These are phyloP conservation scores for Linanthus parryae DNA, from an alignment of 148 eudicot genomes.

Conservation along the genomic window DNA sequence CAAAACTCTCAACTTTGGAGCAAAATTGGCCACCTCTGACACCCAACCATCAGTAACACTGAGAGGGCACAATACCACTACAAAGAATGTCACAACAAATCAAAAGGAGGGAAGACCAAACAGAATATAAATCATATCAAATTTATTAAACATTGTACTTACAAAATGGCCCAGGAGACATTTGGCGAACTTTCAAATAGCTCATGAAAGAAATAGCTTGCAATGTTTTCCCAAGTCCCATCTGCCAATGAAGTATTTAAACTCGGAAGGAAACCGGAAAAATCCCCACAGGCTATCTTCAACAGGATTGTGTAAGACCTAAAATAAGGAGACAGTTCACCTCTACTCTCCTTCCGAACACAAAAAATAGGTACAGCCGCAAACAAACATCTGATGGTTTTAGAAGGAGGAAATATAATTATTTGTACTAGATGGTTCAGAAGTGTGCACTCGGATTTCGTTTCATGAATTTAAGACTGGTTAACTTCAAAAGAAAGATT, in stretches of 20 bases:
- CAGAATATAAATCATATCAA: slow-evolving; percentile 2
- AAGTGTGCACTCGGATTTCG: too few relatives aligned
- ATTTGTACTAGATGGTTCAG: too few relatives aligned
- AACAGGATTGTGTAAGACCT: too few relatives aligned
- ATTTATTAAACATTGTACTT: too few relatives aligned
- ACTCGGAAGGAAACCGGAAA: slow-evolving; percentile 1
- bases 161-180: slow-evolving; percentile 76
- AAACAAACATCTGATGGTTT: too few relatives aligned
- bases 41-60: slow-evolving; percentile 95
- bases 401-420: too few relatives aligned
- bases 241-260: slow-evolving; percentile 42
- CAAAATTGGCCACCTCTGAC: slow-evolving; percentile 70
- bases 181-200: slow-evolving; percentile 61
- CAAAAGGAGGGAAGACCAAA: slow-evolving; percentile 8
- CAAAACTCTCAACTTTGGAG: slow-evolving; percentile 55
- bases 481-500: too few relatives aligned
- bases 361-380: too few relatives aligned
- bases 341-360: too few relatives aligned
- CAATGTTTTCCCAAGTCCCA: slow-evolving; percentile 98
- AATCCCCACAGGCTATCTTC: too few relatives aligned
- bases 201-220: slow-evolving; percentile 83
- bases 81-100: slow-evolving; percentile 10
- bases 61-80: slow-evolving; percentile 93
- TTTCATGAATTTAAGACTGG: too few relatives aligned
- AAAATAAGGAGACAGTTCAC: too few relatives aligned